These are phyloP conservation scores for Fusarium phyllophilum DNA, from an alignment of 2,329 filamentous ascomycete species.

Conservation along the genomic window DNA sequence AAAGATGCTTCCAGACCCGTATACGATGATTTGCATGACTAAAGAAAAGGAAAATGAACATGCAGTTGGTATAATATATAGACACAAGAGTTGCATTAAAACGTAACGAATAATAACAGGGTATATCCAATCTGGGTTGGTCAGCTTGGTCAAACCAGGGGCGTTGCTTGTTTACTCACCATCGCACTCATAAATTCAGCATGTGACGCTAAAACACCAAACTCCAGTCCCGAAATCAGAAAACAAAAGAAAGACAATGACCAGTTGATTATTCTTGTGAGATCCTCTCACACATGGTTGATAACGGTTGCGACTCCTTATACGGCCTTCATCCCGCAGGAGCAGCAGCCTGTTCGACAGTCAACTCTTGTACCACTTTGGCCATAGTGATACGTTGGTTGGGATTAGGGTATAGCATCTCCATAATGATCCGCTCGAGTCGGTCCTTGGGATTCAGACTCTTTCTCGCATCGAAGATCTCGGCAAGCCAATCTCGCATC, in stretches of 20 bases:
- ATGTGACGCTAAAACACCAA: constrained; percentile 14
- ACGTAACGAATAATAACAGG: constrained; percentile 27
- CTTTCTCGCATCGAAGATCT: constrained; percentile 61
- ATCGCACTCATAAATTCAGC: constrained; percentile 26
- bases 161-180: constrained; percentile 21
- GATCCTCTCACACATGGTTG: constrained; percentile 1
- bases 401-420: constrained; percentile 65
- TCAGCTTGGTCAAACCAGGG: constrained; percentile 13
- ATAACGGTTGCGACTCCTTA: constrained; percentile 4
- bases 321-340: constrained; percentile 16
- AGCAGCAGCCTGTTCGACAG: constrained; percentile 40
- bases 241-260: constrained; percentile 17
- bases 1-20: background rate
- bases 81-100: background rate
- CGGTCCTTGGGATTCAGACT: constrained; percentile 58
- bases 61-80: background rate
- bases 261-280: constrained; percentile 5
- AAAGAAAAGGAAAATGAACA: background rate
- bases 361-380: constrained; percentile 59
- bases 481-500: constrained; percentile 67
- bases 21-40: background rate
- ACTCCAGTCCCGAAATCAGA: constrained; percentile 23
- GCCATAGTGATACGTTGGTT: constrained; percentile 64
- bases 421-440: constrained; percentile 62
- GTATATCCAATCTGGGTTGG: constrained; percentile 38